These are phyloP conservation scores for Leptodermis oblonga DNA, from an alignment of 257 asterid species.

Conservation along the genomic window DNA sequence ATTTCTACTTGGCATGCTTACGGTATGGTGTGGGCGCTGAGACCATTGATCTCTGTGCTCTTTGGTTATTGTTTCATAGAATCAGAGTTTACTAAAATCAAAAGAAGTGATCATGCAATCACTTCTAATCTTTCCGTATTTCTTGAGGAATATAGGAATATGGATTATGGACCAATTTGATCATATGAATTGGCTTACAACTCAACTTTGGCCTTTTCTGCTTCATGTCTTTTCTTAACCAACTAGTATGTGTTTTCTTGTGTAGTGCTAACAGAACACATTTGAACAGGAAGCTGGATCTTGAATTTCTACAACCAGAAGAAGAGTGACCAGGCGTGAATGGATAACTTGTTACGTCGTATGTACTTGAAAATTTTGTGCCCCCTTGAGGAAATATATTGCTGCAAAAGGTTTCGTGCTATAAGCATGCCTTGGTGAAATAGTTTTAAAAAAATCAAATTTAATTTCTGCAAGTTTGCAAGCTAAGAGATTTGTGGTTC, in stretches of 20 bases:
- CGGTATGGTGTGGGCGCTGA: neutral
- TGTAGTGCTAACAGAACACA: constrained; percentile 93
- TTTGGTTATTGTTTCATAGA: neutral
- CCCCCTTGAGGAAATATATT: neutral
- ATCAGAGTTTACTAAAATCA: neutral
- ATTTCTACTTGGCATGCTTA: neutral
- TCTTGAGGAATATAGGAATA: neutral
- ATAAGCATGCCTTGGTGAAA: neutral
- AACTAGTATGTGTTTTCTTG: constrained; percentile 10
- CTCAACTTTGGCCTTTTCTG: neutral
- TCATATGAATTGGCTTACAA: neutral
- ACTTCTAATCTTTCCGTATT: neutral
- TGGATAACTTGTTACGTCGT: neutral
- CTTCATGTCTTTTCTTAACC: neutral
- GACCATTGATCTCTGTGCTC: neutral
- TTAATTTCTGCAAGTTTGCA: no score
- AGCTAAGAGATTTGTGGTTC: neutral
- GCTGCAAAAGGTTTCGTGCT: neutral
- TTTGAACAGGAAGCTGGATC: constrained; percentile 94
- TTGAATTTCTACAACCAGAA: constrained; percentile 86
- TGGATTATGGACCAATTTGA: neutral
- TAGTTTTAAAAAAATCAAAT: neutral
- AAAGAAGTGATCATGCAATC: neutral
- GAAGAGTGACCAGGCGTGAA: constrained; percentile 17
- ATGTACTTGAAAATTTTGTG: no score